Evolutionary conservation across 2,329 filamentous ascomycete species (phyloP), one percentile per base, ranked within the genome.

Genomic region (Colletotrichum sublineola): DNA sequence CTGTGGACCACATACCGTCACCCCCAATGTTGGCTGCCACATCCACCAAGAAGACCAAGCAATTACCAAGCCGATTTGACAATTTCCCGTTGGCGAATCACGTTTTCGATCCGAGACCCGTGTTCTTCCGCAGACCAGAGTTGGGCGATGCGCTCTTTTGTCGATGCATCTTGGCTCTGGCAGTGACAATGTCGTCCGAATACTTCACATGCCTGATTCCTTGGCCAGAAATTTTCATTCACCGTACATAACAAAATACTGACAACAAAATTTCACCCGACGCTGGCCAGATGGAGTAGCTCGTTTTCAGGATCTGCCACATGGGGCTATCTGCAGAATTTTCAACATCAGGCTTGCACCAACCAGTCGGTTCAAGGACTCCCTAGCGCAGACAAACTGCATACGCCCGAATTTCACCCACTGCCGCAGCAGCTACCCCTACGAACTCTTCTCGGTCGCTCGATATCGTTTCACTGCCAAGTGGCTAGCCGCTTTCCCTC

Each of bases 21-120:
- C 53, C 44, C 57, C 60, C 40, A 55, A 66, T 65, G 15, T 46
- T 65, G 55, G 46, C 48, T 60, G 61, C 55, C 61, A 70, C 38
- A 64, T 42, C 31, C 33, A 42, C 53, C 60, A 69, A 73, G 67
- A 52, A 70, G 61, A 66, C 48, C 48, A 70, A 70, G 55, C 63
- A 70, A 70, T 57, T 56, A 70, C 61, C 70, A 73, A 70, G 55
- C 20, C 67, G 61, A 65, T 65, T 65, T 24, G 31, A 44, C 40
- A 29, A 48, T 29, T 73, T 36, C 4, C 7, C 2, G 8, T 33
- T 4, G 12, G 24, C 70, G 31, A 73, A 73, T 73, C 33, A 70
- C 9, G 15, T 9, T 33, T 9, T 15, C 38, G 20, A 14, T 20
- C 48, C 42, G 18, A 36, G 65, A 40, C 70, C 42, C 70, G 70